Evolutionary conservation across 169 alveolate genomes (phyloP), one percentile per base, ranked within the genome.

Genomic region (Plasmodium vivax): DNA sequence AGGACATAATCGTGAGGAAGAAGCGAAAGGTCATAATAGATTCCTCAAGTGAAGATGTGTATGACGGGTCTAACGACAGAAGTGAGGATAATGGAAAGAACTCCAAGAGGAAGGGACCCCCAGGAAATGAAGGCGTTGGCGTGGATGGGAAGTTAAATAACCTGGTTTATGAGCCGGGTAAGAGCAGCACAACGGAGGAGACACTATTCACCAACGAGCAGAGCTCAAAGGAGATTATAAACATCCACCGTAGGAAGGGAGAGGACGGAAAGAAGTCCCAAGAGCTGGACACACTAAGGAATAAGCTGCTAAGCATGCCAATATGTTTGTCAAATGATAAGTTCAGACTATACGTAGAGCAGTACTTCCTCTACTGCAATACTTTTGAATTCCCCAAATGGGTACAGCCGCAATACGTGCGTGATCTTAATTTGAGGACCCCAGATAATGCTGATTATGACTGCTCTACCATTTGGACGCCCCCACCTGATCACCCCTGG

Each of bases 391-490:
- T 96, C 51, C 97, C 97, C 1, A 96, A 96, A 38, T 97, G 98
- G 98, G 79, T 96, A 9, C 97, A 95, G 45, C 95, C 96, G 16
- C 93, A 84, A 30, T 95, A 96, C 45, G 96, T 98, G 0, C 96
- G 96, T 71, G 99, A 99, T 95, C 94, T 68, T 43, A 96, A 98
- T 45, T 98, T 98, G 12, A 97, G 97, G 72, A 90, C 93, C 56
- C 99, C 98, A 9, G 98, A 96, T 7, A 97, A 98, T 45, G 97
- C 98, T 1, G 95, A 96, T 38, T 99, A 98, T 93, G 99, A 99
- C 85, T 98, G 98, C 10, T 96, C 99, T 3, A 98, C 99, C 9
- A 88, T 98, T 43, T 98, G 96, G 96, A 98, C 99, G 1, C 99
- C 99, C n/a, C 95, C 97, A 41, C 95, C 96, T 2, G 96, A 95